These are phyloP conservation scores for Tylopilus balloui DNA, from an alignment of 768 basidiomycete genomes.

Conservation along the genomic window DNA sequence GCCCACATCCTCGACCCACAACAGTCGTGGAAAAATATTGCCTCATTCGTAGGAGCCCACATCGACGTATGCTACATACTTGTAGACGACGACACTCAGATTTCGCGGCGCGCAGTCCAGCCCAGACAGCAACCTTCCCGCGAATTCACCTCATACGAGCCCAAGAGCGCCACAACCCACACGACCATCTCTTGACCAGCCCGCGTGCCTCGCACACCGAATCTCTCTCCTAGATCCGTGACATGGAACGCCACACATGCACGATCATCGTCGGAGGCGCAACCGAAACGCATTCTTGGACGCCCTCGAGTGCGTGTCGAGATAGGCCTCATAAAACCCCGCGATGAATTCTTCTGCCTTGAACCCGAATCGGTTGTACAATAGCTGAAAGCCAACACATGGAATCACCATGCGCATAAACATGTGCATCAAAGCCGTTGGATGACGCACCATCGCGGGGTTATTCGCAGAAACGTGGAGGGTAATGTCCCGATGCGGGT, in stretches of 20 bases:
- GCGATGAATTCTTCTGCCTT: slow-evolving; percentile 82
- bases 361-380: slow-evolving; percentile 86
- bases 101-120: too few relatives aligned
- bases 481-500: slow-evolving; percentile 73
- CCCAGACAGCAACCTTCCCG: too few relatives aligned
- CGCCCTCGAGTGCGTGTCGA: slow-evolving; percentile 61
- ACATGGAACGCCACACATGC: not conserved
- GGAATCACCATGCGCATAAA: not conserved
- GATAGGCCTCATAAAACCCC: slow-evolving; percentile 77
- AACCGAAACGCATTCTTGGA: slow-evolving; percentile 81
- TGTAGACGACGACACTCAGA: too few relatives aligned
- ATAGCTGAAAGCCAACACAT: slow-evolving; percentile 39
- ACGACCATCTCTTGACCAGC: too few relatives aligned
- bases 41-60: slow-evolving; percentile 2
- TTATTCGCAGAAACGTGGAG: slow-evolving; percentile 81
- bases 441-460: slow-evolving; percentile 60
- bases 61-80: too few relatives aligned
- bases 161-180: not conserved
- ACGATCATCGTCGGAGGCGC: slow-evolving; percentile 55
- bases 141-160: too few relatives aligned
- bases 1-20: not conserved
- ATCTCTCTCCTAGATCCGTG: too few relatives aligned
- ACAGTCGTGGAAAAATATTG: slow-evolving; percentile 7
- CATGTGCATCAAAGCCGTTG: not conserved
- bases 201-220: too few relatives aligned